Evolutionary conservation across 768 basidiomycete species (phyloP), one percentile per base, ranked within the genome.

Genomic region (Gelatoporia subvermispora): DNA sequence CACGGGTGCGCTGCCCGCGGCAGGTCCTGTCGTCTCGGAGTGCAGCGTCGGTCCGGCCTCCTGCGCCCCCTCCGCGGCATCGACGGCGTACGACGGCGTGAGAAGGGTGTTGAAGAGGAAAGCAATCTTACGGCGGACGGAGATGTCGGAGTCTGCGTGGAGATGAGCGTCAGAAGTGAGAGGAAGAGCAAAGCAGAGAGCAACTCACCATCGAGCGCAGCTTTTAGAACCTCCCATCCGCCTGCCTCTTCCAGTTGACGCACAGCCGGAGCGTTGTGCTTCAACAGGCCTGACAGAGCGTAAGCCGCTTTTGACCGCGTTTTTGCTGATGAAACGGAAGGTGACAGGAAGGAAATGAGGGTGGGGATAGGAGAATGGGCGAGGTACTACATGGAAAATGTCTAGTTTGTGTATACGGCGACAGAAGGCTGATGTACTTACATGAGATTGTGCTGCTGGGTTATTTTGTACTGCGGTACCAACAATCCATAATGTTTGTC

Each of bases 401-500:
- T 41, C 59, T 42, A 18, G 20, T 46, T 16, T 17, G 37, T 21
- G 41, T 1, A 39, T 15, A 11, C n/a, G 24, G n/a, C 3, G 21
- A 37, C 37, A 20, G 47, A 34, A 24, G 22, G 20, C n/a, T 35
- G 35, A 34, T 21, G 13, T 3, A 74, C 81, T 53, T 58, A 90
- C 88, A 3, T 81, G 78, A 46, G 77, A 72, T 55, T 94, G 93
- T 0, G 93, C 89, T 8, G 81, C 71, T 0, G 91, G 89, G 53
- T 94, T 95, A 58, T 95, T 94, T 63, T 93, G 91, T 4, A 93
- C 60, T 0, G 93, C 90, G 0, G 93, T 95, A 5, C 93, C 93
- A 21, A 89, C 75, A 0, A 93, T 82, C 93, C 93, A 95, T 9
- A 93, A 67, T 0, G 81, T 78, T 51, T 88, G 82, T 51, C 74